phyloP scores from a whole-genome alignment of 2,329 filamentous ascomycete genomes.

The Endoconidiophora polonica region DNA sequence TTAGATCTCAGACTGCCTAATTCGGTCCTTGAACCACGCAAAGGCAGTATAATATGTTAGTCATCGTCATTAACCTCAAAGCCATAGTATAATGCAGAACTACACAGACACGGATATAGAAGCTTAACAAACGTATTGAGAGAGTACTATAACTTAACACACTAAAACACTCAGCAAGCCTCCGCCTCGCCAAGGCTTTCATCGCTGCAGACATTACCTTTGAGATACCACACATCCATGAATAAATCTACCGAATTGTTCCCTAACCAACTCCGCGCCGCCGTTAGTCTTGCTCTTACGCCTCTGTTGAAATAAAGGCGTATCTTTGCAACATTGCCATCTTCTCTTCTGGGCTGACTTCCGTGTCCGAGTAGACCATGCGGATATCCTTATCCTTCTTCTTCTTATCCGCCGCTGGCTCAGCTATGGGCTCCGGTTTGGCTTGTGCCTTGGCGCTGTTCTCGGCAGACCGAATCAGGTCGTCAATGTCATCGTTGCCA shows the following conservation, averaged over 20 bases:
- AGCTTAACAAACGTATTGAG: too few species aligned
- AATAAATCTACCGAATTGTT: background rate
- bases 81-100: too few species aligned
- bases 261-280: background rate
- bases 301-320: conserved; percentile 36
- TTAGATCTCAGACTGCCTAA: too few species aligned
- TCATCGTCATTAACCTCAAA: too few species aligned
- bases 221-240: too few species aligned
- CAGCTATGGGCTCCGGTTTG: background rate
- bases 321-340: conserved; percentile 69
- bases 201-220: too few species aligned
- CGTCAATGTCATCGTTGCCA: conserved; percentile 41
- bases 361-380: conserved; percentile 70
- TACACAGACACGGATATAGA: too few species aligned
- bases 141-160: too few species aligned
- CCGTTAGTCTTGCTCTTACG: background rate
- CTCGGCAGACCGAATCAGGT: conserved; percentile 48
- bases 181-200: too few species aligned
- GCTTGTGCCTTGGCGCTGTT: conserved; percentile 35
- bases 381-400: conserved; percentile 48
- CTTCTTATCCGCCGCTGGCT: conserved; percentile 36
- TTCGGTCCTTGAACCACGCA: too few species aligned
- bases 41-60: too few species aligned
- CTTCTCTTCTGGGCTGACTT: conserved; percentile 73
- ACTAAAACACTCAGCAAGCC: too few species aligned